Evolutionary conservation across 1,284 basidiomycete species (phyloP), one percentile per base, ranked within the genome.

Genomic region (Cryptococcus floricola): DNA sequence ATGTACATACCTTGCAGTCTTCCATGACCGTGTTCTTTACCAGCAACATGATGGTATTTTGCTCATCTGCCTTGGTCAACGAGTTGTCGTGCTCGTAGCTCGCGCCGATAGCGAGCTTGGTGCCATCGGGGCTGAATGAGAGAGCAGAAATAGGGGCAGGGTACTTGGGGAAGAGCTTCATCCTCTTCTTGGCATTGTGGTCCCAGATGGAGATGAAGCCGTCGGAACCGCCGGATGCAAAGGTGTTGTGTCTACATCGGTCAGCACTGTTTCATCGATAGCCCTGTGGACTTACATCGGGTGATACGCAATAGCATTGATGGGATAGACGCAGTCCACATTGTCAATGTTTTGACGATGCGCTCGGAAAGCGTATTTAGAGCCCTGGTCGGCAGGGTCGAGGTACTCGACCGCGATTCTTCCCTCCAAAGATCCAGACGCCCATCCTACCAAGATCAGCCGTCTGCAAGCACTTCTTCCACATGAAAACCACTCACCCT

Each of bases 311-410:
- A 99, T 82, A 0, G 89, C 85, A 69, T 98, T 96, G 62, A 98
- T 94, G 0, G 95, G 93, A 85, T 92, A 98, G n/a, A 98, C 93
- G 61, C 93, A 89, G 72, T 99, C 96, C n/a, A 89, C 87, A 39
- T 89, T 89, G 48, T 91, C 87, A 51, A 93, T 85, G 2, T 88
- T 86, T 70, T 92, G 87, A 18, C 95, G 83, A 71, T 99, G 95
- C 66, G 94, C 97, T 72, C 98, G 94, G 84, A 98, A 99, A 2
- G 96, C 96, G 73, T 98, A 99, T 77, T 97, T 97, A 73, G 89
- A 87, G 16, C 87, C 85, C 74, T 97, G 92, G 0, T 82, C 80
- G 25, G 84, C 82, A 0, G 85, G 80, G 65, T 97, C 91, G 69
- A 98, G 94, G 77, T 96, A 98, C 74, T 99, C 96, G 43, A 98